phyloP scores from a whole-genome alignment of 768 basidiomycete species.

The Mycena crocata region DNA sequence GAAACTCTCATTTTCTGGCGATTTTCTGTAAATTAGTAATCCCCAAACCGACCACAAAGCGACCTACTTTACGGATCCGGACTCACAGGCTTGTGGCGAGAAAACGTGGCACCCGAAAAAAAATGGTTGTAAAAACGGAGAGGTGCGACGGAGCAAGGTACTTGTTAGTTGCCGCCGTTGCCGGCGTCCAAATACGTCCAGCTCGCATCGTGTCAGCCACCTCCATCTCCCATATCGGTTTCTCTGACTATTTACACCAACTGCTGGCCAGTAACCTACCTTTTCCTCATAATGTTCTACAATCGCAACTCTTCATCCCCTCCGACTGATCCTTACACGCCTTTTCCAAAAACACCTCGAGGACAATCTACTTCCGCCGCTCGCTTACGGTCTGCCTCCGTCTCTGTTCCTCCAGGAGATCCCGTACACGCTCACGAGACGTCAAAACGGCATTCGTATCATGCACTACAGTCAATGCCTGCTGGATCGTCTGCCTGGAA shows the following conservation, averaged over 20 bases:
- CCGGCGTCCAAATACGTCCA: no score
- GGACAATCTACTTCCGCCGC: slow-evolving; percentile 8
- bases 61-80: no score
- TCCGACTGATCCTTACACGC: slow-evolving; percentile 22
- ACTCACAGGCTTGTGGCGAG: no score
- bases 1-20: no score
- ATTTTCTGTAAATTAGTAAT: no score
- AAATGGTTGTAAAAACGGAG: no score
- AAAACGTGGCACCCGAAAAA: no score
- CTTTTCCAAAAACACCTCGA: slow-evolving; percentile 22
- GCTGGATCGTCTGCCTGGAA: slow-evolving; percentile 1
- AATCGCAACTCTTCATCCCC: slow-evolving; percentile 16
- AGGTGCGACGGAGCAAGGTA: no score
- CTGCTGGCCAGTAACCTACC: slow-evolving; percentile 20
- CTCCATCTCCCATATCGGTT: neutral
- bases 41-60: no score
- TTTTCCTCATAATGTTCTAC: slow-evolving; percentile 22
- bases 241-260: slow-evolving; percentile 7
- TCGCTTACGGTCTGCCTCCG: slow-evolving; percentile 19
- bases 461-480: slow-evolving; percentile 3
- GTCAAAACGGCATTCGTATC: slow-evolving; percentile 29
- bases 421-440: slow-evolving; percentile 36
- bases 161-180: no score
- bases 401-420: slow-evolving; percentile 9
- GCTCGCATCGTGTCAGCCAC: slow-evolving; percentile 8